Percentiles rank a stretch among this genome's conserved stretches.
Evolutionary conservation across 2,329 filamentous ascomycete species (phyloP).

Genomic region (Cordyceps cateniannulata): DNA sequence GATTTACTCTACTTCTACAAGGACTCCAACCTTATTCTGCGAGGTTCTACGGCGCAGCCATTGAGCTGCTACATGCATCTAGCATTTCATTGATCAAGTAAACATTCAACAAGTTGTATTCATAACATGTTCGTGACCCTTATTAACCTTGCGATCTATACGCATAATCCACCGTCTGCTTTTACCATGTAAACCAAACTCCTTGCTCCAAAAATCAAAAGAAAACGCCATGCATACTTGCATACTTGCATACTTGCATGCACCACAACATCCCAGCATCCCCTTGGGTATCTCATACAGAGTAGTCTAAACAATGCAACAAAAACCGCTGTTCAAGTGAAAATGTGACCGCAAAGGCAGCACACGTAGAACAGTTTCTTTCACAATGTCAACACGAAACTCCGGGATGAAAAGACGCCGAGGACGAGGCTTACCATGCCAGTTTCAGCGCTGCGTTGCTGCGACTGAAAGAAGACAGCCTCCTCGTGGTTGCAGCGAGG

Average conservation of each 20-base stretch:
- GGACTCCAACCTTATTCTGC: neutral
- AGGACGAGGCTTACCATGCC: constrained; percentile 72
- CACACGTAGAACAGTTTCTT: constrained; percentile 94
- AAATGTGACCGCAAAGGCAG: constrained; percentile 88
- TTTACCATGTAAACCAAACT: neutral
- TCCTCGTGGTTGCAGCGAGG: constrained; percentile 79
- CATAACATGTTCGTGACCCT: no score
- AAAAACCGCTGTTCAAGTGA: constrained; percentile 41
- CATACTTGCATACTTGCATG: no score
- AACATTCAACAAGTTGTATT: no score
- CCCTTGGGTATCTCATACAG: constrained; percentile 7
- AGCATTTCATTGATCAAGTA: no score
- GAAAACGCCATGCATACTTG: neutral
- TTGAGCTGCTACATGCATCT: no score
- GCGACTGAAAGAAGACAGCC: constrained; percentile 97
- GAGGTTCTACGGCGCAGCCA: neutral
- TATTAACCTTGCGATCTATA: no score
- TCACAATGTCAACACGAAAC: neutral
- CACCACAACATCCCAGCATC: no score
- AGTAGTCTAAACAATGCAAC: constrained; percentile 14
- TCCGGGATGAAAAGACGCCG: neutral
- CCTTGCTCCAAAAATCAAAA: neutral
- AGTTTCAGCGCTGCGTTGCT: constrained; percentile 92
- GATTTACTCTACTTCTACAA: neutral
- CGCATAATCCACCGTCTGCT: no score